phyloP scores from a whole-genome alignment of 306 rosid genomes.

The Castanopsis chinensis region DNA sequence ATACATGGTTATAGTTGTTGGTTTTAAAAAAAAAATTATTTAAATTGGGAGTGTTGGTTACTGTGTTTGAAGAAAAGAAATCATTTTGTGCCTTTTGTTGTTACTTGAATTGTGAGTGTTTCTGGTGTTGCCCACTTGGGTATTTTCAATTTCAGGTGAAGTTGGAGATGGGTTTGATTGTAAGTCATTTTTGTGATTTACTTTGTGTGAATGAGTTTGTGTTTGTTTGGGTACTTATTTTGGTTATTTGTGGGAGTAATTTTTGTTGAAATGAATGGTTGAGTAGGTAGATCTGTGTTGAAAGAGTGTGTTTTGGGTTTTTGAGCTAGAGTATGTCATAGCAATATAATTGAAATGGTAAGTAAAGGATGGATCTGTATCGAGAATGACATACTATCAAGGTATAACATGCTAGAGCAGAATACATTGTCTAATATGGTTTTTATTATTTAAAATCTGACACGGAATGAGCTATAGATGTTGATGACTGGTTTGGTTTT shows the following conservation, averaged over 20 bases:
- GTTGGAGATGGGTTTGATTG: constrained; percentile 8
- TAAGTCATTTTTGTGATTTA: not conserved
- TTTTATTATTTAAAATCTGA: not conserved
- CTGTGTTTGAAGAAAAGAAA: not conserved
- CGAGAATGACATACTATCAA: not conserved
- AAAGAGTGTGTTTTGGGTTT: constrained; percentile 19
- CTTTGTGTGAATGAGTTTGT: constrained; percentile 7
- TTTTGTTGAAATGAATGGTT: constrained; percentile 22
- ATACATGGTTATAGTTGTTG: not conserved
- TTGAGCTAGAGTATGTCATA: constrained; percentile 15
- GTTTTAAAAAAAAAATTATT: not conserved
- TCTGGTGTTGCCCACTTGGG: not conserved
- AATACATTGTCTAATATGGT: not conserved
- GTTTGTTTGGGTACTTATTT: not conserved
- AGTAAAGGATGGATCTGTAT: constrained; percentile 8
- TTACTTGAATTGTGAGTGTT: constrained; percentile 1
- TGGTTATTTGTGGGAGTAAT: not conserved
- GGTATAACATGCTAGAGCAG: not conserved
- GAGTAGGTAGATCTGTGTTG: constrained; percentile 45
- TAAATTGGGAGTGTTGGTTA: not conserved
- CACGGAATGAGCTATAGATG: not conserved
- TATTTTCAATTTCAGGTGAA: constrained; percentile 2
- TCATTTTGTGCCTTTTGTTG: not conserved
- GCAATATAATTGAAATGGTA: not conserved
- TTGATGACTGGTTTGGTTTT: not conserved